A percentile compares a stretch with the other conserved stretches of the same genome.
Evolutionary conservation across 306 rosid species (phyloP).

Genomic region (Hippophae gyantsensis): DNA sequence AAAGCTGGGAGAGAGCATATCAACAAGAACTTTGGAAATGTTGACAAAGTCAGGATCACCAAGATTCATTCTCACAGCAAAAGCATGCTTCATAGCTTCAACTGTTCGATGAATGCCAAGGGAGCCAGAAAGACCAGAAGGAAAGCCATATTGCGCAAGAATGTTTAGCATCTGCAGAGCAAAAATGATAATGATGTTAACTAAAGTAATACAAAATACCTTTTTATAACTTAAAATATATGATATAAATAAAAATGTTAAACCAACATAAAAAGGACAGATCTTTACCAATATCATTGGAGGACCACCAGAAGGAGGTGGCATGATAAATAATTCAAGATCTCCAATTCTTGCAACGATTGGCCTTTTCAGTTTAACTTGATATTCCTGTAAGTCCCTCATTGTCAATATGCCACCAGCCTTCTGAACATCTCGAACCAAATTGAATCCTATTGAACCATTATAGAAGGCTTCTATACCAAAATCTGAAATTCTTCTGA

Average conservation of each 20-base stretch:
- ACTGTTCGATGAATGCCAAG: slow-evolving; percentile 63
- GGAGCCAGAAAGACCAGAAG: slow-evolving; percentile 54
- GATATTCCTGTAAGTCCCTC: slow-evolving; percentile 42
- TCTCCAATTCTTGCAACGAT: slow-evolving; percentile 28
- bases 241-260: background rate
- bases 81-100: slow-evolving; percentile 72
- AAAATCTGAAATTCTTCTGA: slow-evolving; percentile 28
- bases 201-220: background rate
- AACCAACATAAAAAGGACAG: background rate
- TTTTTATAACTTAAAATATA: background rate
- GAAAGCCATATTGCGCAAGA: slow-evolving; percentile 48
- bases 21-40: slow-evolving; percentile 42
- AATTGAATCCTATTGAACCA: slow-evolving; percentile 40
- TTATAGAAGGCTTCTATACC: slow-evolving; percentile 50
- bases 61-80: slow-evolving; percentile 67
- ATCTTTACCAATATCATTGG: slow-evolving; percentile 54
- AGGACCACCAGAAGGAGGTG: slow-evolving; percentile 90
- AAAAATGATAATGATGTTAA: slow-evolving; percentile 11
- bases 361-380: slow-evolving; percentile 33
- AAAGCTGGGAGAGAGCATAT: slow-evolving; percentile 70
- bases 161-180: slow-evolving; percentile 63
- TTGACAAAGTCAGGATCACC: slow-evolving; percentile 79
- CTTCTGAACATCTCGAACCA: slow-evolving; percentile 45
- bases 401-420: slow-evolving; percentile 51
- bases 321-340: slow-evolving; percentile 55